Evolutionary conservation across 768 basidiomycete genomes (phyloP).

Genomic region (Cubamyces lactineus): DNA sequence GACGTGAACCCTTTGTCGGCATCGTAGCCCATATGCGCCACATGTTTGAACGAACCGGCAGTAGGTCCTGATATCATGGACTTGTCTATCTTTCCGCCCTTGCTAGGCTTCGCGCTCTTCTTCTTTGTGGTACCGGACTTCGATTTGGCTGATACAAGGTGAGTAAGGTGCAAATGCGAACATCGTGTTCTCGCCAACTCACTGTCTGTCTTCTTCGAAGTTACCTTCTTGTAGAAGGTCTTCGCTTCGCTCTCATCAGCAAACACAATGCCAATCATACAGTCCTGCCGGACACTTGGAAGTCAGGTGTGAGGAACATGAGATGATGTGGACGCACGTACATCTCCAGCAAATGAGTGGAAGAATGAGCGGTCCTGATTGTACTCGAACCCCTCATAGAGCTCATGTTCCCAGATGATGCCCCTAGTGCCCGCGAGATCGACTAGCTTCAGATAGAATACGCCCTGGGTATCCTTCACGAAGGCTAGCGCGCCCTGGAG

Average conservation of each 20-base stretch:
- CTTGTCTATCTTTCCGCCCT: slow-evolving; percentile 87
- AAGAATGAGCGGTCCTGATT: slow-evolving; percentile 87
- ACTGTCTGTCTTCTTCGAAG: slow-evolving; percentile 54
- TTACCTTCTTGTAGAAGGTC: slow-evolving; percentile 84
- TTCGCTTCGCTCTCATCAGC: slow-evolving; percentile 85
- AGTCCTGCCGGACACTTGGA: slow-evolving; percentile 55
- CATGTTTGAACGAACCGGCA: slow-evolving; percentile 78
- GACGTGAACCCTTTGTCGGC: slow-evolving; percentile 84
- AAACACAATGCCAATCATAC: slow-evolving; percentile 92
- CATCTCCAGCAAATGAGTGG: slow-evolving; percentile 91
- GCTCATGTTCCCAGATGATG: slow-evolving; percentile 91
- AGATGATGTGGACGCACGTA: slow-evolving; percentile 47
- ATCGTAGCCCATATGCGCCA: slow-evolving; percentile 96
- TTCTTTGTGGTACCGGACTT: slow-evolving; percentile 54
- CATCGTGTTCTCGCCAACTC: not conserved
- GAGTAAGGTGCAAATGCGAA: not conserved
- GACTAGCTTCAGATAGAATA: slow-evolving; percentile 73
- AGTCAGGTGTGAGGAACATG: not conserved
- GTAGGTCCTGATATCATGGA: slow-evolving; percentile 88
- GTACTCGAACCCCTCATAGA: slow-evolving; percentile 83
- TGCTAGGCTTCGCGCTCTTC: slow-evolving; percentile 54
- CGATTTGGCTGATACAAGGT: slow-evolving; percentile 36
- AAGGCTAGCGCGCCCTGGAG: slow-evolving; percentile 86
- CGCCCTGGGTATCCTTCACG: slow-evolving; percentile 59
- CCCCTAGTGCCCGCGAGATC: slow-evolving; percentile 85